These are phyloP conservation scores for Primulina tabacum DNA, from an alignment of 257 asterid species.

Conservation along the genomic window DNA sequence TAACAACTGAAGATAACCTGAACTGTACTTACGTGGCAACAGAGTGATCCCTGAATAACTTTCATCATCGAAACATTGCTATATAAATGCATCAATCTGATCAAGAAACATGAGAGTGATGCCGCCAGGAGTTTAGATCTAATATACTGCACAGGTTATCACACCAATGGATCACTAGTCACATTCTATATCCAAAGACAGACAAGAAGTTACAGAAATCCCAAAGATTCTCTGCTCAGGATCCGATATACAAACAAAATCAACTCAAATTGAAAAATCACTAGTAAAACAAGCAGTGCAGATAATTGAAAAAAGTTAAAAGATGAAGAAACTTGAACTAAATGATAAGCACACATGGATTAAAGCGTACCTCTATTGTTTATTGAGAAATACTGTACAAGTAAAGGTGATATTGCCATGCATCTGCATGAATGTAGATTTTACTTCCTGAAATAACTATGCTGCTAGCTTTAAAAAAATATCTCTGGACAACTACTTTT, in stretches of 20 bases:
- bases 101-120: conserved; percentile 46
- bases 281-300: not conserved
- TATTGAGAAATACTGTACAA: conserved; percentile 28
- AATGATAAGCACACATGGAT: conserved; percentile 13
- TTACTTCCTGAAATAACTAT: conserved; percentile 36
- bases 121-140: conserved; percentile 50
- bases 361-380: conserved; percentile 47
- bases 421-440: conserved; percentile 34
- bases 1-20: conserved; percentile 17
- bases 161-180: conserved; percentile 24
- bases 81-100: conserved; percentile 40
- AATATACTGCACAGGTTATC: conserved; percentile 53
- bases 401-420: conserved; percentile 36
- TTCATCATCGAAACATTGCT: conserved; percentile 31
- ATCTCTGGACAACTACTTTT: conserved; percentile 4
- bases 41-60: conserved; percentile 45
- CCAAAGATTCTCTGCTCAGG: not conserved
- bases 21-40: conserved; percentile 62
- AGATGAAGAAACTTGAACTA: not conserved
- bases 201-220: not conserved
- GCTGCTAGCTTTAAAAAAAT: conserved; percentile 19
- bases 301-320: not conserved
- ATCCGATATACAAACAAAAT: not conserved
- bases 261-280: not conserved
- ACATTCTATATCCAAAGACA: not conserved